These are phyloP conservation scores for Neopestalotiopsis sp. DNA, from an alignment of 2,329 filamentous ascomycete species.

Conservation along the genomic window DNA sequence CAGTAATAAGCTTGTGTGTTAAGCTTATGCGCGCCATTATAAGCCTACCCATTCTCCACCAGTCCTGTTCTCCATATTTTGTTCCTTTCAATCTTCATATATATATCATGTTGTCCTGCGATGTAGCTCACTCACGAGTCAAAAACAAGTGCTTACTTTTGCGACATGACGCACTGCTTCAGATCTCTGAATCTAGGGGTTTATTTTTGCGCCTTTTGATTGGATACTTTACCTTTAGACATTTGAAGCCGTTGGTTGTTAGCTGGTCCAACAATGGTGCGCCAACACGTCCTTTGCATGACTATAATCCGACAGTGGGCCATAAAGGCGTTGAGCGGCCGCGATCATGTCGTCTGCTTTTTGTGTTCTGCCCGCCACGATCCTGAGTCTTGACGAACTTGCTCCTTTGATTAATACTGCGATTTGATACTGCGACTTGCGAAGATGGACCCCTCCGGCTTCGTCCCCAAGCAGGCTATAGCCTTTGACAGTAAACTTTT, in stretches of 20 bases:
- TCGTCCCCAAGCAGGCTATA: conserved; percentile 15
- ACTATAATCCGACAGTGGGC: not conserved
- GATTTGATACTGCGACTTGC: not conserved
- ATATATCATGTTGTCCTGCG: too few species aligned
- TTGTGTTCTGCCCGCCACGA: not conserved
- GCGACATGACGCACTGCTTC: too few species aligned
- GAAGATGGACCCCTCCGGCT: not conserved
- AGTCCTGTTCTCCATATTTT: too few species aligned
- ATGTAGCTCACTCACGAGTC: too few species aligned
- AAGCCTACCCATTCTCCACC: too few species aligned
- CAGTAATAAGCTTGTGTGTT: too few species aligned
- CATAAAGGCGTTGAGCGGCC: not conserved
- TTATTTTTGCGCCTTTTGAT: not conserved
- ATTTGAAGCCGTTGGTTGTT: not conserved
- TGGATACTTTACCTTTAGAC: not conserved
- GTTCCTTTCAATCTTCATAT: too few species aligned
- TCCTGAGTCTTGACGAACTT: not conserved
- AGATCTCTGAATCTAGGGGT: not conserved
- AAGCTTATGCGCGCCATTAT: too few species aligned
- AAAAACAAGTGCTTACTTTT: too few species aligned
- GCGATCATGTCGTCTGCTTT: not conserved
- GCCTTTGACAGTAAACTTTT: conserved; percentile 15
- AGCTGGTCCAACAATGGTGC: not conserved
- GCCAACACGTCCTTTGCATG: not conserved
- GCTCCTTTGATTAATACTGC: not conserved